phyloP scores from a whole-genome alignment of 1,139 yeast genomes.

The Geotrichum australiense region DNA sequence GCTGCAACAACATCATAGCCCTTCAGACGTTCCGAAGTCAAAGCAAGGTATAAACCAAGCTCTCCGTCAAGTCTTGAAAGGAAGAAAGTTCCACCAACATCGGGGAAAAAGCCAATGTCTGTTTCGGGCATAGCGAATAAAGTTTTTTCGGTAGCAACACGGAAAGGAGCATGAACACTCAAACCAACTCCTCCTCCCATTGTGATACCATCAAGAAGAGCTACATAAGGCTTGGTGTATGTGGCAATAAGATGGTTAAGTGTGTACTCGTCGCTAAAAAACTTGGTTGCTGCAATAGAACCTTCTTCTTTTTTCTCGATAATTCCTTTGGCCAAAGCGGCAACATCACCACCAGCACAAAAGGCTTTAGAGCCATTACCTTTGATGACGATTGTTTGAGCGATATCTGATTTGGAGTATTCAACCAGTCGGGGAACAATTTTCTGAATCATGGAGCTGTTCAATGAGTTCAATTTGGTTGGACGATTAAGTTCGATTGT shows the following conservation, averaged over 20 bases:
- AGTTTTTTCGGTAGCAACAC: slow-evolving; percentile 86
- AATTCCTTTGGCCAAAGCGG: slow-evolving; percentile 51
- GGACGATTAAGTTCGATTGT: slow-evolving; percentile 77
- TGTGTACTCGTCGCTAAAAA: slow-evolving; percentile 76
- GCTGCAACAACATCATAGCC: slow-evolving; percentile 76
- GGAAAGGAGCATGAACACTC: slow-evolving; percentile 83
- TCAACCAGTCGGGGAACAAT: slow-evolving; percentile 72
- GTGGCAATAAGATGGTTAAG: slow-evolving; percentile 75
- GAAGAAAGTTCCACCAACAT: slow-evolving; percentile 90
- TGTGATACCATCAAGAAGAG: slow-evolving; percentile 85
- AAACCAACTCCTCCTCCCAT: slow-evolving; percentile 99
- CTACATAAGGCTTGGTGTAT: slow-evolving; percentile 74
- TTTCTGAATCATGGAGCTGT: slow-evolving; percentile 66
- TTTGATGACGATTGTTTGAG: slow-evolving; percentile 60
- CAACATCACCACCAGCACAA: slow-evolving; percentile 88
- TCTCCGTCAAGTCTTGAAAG: slow-evolving; percentile 76
- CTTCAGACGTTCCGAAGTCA: slow-evolving; percentile 71
- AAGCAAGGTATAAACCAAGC: slow-evolving; percentile 76
- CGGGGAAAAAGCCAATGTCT: slow-evolving; percentile 95
- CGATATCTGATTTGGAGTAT: slow-evolving; percentile 61
- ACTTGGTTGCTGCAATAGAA: slow-evolving; percentile 43
- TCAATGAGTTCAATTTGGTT: slow-evolving; percentile 76
- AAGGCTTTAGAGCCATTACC: slow-evolving; percentile 50
- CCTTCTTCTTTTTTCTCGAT: slow-evolving; percentile 39
- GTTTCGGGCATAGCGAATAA: slow-evolving; percentile 97